phyloP scores from a whole-genome alignment of 2,329 filamentous ascomycete species.

The Fusarium sp. region DNA sequence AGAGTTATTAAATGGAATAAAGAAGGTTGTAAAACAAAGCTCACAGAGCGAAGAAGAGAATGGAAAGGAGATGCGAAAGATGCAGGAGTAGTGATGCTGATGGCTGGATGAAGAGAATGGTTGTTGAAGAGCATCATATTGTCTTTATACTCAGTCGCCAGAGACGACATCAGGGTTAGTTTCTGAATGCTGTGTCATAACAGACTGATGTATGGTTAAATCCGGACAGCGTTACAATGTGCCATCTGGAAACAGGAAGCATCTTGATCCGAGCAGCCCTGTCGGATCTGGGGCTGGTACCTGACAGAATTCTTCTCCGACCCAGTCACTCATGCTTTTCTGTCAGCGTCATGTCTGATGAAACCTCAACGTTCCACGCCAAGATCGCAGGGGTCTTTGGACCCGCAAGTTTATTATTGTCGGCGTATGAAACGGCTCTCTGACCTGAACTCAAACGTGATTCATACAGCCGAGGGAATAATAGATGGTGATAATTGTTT shows the following conservation, averaged over 20 bases:
- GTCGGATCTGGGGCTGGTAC: background rate
- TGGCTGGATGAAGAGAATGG: background rate
- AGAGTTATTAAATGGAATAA: conserved; percentile 2
- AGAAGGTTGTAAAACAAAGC: conserved; percentile 3
- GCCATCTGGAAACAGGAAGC: conserved; percentile 12
- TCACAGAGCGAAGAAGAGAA: conserved; percentile 6
- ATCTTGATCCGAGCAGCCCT: conserved; percentile 1
- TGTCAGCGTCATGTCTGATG: background rate
- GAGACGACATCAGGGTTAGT: background rate
- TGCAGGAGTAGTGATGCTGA: background rate
- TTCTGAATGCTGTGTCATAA: background rate
- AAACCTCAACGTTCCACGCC: background rate
- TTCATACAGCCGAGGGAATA: background rate
- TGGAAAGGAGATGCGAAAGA: background rate
- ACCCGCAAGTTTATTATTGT: background rate
- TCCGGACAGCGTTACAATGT: background rate
- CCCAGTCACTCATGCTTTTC: too few relatives aligned
- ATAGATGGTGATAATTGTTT: background rate
- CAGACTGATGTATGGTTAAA: background rate
- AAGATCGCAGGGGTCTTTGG: background rate
- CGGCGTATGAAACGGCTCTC: background rate
- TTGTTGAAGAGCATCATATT: background rate
- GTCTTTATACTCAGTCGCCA: background rate
- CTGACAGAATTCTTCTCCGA: background rate
- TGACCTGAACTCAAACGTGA: background rate